Evolutionary conservation across 1,284 basidiomycete genomes (phyloP).

Genomic region (Erythrobasidium hasegawianum): DNA sequence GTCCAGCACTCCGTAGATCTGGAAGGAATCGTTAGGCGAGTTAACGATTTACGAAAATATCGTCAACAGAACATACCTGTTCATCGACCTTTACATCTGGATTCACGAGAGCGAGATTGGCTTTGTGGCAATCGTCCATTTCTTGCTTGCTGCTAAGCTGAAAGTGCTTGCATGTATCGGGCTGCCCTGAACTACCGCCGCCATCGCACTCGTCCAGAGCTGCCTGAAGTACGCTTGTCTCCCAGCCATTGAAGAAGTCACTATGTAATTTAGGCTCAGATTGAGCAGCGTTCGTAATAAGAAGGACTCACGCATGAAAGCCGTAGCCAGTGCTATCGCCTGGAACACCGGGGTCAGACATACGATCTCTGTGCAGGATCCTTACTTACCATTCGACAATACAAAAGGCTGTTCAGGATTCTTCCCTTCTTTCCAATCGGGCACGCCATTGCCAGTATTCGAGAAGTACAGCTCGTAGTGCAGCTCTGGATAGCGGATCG

Average conservation of each 20-base stretch:
- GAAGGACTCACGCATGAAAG: constrained; percentile 15
- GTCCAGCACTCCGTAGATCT: constrained; percentile 11
- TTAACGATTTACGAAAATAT: no score
- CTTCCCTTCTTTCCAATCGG: constrained; percentile 6
- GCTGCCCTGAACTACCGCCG: background rate
- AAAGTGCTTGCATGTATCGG: constrained; percentile 11
- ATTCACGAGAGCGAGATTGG: background rate
- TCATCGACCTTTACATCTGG: constrained; percentile 2
- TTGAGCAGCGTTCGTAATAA: no score
- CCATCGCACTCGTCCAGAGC: constrained; percentile 16
- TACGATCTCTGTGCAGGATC: no score
- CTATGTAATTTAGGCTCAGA: background rate
- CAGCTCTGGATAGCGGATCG: constrained; percentile 11
- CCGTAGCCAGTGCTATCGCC: background rate
- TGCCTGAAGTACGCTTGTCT: constrained; percentile 1
- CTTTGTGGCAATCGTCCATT: background rate
- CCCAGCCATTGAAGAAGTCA: constrained; percentile 6
- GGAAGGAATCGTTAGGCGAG: no score
- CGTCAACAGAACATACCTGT: no score
- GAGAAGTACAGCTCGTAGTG: constrained; percentile 13
- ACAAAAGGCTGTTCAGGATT: constrained; percentile 18
- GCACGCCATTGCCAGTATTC: background rate
- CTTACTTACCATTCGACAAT: constrained; percentile 5
- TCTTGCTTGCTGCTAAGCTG: background rate
- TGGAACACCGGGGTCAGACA: no score